phyloP scores from a whole-genome alignment of 140 eudicot genomes.

The Bidens hawaiensis region DNA sequence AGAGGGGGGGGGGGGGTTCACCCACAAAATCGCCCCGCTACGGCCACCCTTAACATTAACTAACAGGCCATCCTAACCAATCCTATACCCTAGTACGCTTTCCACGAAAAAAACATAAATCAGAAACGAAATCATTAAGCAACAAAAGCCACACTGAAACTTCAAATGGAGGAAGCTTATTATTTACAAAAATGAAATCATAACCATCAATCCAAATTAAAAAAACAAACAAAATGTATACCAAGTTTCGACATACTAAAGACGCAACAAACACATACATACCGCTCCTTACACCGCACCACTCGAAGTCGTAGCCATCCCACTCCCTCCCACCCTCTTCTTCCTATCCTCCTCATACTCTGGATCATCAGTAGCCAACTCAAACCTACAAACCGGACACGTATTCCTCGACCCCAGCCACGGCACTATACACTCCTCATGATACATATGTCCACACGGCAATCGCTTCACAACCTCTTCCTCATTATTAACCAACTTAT shows the following conservation, averaged over 20 bases:
- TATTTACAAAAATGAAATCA: constrained; percentile 29
- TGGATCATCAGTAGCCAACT: constrained; percentile 77
- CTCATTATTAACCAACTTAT: constrained; percentile 39
- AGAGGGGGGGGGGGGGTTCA: too few species aligned
- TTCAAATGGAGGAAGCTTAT: constrained; percentile 11
- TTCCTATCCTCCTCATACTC: constrained; percentile 85
- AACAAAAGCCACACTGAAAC: constrained; percentile 15
- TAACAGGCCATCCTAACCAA: not conserved
- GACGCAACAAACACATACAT: not conserved
- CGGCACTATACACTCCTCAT: constrained; percentile 88
- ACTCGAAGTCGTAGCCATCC: constrained; percentile 10
- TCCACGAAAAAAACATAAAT: too few species aligned
- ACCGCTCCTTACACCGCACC: constrained; percentile 19
- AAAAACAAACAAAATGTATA: not conserved
- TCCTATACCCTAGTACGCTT: not conserved
- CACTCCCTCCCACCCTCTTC: constrained; percentile 29
- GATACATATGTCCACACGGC: constrained; percentile 91
- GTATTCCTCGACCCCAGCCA: constrained; percentile 84
- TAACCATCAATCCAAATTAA: constrained; percentile 16
- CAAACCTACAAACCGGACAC: constrained; percentile 90
- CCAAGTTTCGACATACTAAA: not conserved
- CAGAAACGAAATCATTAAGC: not conserved
- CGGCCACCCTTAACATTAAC: too few species aligned
- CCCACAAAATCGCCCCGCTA: too few species aligned
- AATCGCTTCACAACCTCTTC: constrained; percentile 63